A percentile compares a stretch with the other conserved stretches of the same genome.
Conservation (phyloP, 495 filamentous ascomycete species). For the Chaetomium cochliodes region DNA sequence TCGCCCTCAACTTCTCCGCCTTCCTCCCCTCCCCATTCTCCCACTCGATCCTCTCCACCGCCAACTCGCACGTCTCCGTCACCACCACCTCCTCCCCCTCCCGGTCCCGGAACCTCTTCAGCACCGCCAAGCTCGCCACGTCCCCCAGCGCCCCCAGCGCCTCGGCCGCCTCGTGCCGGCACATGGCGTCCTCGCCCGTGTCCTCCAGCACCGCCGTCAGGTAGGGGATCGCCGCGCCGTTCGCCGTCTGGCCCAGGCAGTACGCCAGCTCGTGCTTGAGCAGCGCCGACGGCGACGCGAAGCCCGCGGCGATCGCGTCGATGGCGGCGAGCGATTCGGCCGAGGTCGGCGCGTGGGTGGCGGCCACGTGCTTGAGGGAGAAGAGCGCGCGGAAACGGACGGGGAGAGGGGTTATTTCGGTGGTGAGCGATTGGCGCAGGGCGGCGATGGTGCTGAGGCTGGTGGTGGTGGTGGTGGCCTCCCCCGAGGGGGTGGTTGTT, state of each 20-base stretch:
- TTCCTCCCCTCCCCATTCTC: slow-evolving; percentile 71
- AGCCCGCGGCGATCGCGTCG: slow-evolving; percentile 87
- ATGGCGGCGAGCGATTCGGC: slow-evolving; percentile 72
- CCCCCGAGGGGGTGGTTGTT: neutral
- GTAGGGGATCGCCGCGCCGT: slow-evolving; percentile 68
- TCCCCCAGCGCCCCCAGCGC: slow-evolving; percentile 88
- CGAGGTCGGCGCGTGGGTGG: slow-evolving; percentile 46
- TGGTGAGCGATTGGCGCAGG: slow-evolving; percentile 73
- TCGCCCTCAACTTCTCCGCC: slow-evolving; percentile 71
- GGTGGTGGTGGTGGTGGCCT: slow-evolving; percentile 7
- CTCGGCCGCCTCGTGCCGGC: slow-evolving; percentile 94
- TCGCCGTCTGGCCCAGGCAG: slow-evolving; percentile 87
- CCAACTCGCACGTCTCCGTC: slow-evolving; percentile 95
- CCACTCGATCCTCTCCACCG: slow-evolving; percentile 91
- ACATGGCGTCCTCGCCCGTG: slow-evolving; percentile 83
- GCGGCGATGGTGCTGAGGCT: slow-evolving; percentile 46
- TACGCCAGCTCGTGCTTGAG: slow-evolving; percentile 97
- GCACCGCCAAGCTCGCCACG: slow-evolving; percentile 62
- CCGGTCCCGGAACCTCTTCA: slow-evolving; percentile 70
- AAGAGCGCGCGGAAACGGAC: slow-evolving; percentile 95
- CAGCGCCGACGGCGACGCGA: slow-evolving; percentile 77
- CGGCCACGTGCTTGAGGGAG: slow-evolving; percentile 90
- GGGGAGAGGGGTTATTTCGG: slow-evolving; percentile 77
- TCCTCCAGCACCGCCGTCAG: slow-evolving; percentile 78
- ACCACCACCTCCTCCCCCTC: slow-evolving; percentile 71